phyloP scores from a whole-genome alignment of 2,329 filamentous ascomycete species.

The Didymella arachidicola region DNA sequence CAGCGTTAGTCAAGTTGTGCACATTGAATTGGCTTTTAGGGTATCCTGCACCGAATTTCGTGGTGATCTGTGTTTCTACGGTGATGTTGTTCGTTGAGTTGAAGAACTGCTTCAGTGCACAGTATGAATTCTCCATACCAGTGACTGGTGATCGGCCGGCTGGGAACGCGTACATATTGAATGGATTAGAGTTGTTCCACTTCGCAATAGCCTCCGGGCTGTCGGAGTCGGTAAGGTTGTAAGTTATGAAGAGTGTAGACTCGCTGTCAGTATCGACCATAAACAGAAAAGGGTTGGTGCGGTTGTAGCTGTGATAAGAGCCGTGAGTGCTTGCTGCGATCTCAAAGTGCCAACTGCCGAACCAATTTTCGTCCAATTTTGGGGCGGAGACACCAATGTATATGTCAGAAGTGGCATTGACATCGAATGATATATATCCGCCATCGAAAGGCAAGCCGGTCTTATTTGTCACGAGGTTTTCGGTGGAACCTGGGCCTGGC shows the following conservation, averaged over 20 bases:
- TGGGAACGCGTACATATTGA: slow-evolving; percentile 79
- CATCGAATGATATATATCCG: slow-evolving; percentile 72
- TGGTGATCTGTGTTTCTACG: slow-evolving; percentile 72
- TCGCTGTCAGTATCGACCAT: slow-evolving; percentile 86
- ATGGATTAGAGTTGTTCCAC: slow-evolving; percentile 66
- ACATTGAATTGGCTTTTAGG: slow-evolving; percentile 92
- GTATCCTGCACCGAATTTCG: slow-evolving; percentile 63
- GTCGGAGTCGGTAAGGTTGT: slow-evolving; percentile 68
- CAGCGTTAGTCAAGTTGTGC: slow-evolving; percentile 73
- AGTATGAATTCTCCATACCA: slow-evolving; percentile 82
- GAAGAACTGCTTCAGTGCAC: slow-evolving; percentile 74
- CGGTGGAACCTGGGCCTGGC: slow-evolving; percentile 67
- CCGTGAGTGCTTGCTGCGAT: slow-evolving; percentile 82
- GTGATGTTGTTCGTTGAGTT: slow-evolving; percentile 67
- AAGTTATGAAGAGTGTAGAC: slow-evolving; percentile 80
- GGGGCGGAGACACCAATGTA: slow-evolving; percentile 81
- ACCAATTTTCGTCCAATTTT: slow-evolving; percentile 64
- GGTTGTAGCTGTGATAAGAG: slow-evolving; percentile 73
- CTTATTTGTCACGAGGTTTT: slow-evolving; percentile 55
- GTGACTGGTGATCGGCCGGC: slow-evolving; percentile 63
- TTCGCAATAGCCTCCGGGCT: slow-evolving; percentile 59
- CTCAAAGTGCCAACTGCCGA: slow-evolving; percentile 78
- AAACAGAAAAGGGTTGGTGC: slow-evolving; percentile 67
- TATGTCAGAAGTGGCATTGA: slow-evolving; percentile 70
- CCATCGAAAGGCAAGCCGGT: slow-evolving; percentile 62